Evolutionary conservation across 2,329 filamentous ascomycete genomes (phyloP).

Genomic region (Phoma sp.): DNA sequence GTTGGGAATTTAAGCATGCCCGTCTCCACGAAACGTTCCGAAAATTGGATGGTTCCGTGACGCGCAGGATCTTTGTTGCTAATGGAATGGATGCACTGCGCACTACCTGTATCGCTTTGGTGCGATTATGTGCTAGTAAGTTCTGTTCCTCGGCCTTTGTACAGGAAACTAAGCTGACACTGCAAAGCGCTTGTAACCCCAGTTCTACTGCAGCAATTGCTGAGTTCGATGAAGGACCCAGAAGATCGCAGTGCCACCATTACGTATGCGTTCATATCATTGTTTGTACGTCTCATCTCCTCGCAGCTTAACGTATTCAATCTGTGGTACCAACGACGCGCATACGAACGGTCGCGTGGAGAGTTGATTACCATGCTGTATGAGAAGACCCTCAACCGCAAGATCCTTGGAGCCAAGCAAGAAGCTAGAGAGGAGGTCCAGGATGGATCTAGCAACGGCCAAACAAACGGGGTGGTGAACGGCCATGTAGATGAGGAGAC

Average conservation of each 20-base stretch:
- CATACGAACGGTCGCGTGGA: constrained; percentile 82
- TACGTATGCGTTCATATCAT: constrained; percentile 68
- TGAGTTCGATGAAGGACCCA: constrained; percentile 68
- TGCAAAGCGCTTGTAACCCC: constrained; percentile 58
- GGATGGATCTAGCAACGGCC: constrained; percentile 23
- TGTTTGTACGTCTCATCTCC: constrained; percentile 65
- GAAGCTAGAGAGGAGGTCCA: constrained; percentile 34
- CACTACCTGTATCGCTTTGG: constrained; percentile 66
- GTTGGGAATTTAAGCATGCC: constrained; percentile 81
- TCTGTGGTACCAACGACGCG: constrained; percentile 82
- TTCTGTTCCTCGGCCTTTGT: neutral
- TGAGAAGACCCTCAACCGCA: constrained; percentile 75
- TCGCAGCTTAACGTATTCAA: constrained; percentile 71
- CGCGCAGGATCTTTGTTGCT: constrained; percentile 71
- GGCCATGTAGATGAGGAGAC: constrained; percentile 22
- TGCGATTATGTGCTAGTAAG: constrained; percentile 65
- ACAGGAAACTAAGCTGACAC: constrained; percentile 1
- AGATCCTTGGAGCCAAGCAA: constrained; percentile 52
- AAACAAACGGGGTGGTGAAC: constrained; percentile 15
- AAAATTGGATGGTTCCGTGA: constrained; percentile 73
- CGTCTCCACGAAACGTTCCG: constrained; percentile 77
- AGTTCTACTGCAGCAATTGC: constrained; percentile 72
- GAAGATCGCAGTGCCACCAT: constrained; percentile 62
- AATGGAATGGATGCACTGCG: constrained; percentile 81
- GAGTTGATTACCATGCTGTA: constrained; percentile 87